Evolutionary conservation across 1,284 basidiomycete genomes (phyloP).

Genomic region (Sphaerobolus stellatus): DNA sequence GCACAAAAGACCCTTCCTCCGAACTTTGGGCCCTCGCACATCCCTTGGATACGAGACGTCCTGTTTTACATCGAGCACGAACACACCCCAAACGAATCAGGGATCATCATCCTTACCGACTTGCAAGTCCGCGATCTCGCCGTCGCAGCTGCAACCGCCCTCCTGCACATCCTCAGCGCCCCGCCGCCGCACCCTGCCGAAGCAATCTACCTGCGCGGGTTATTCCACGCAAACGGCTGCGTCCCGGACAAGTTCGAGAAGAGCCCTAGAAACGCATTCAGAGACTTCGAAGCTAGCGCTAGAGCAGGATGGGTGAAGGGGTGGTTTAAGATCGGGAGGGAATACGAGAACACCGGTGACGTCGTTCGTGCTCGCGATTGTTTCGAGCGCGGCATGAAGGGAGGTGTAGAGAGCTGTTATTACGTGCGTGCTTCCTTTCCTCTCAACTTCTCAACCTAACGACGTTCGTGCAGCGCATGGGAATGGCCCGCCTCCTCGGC

Average conservation of each 20-base stretch:
- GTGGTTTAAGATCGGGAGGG: slow-evolving; percentile 88
- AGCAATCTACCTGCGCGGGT: slow-evolving; percentile 73
- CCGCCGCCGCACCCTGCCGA: slow-evolving; percentile 60
- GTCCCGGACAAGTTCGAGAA: slow-evolving; percentile 59
- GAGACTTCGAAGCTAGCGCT: slow-evolving; percentile 83
- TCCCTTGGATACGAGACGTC: slow-evolving; percentile 80
- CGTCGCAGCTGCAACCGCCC: slow-evolving; percentile 48
- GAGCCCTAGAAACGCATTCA: slow-evolving; percentile 80
- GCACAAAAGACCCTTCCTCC: slow-evolving; percentile 50
- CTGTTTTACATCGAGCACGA: slow-evolving; percentile 74
- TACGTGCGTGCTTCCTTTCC: slow-evolving; percentile 57
- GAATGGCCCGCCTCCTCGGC: slow-evolving; percentile 87
- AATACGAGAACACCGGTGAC: slow-evolving; percentile 89
- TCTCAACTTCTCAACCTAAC: slow-evolving; percentile 10
- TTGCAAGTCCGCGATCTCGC: slow-evolving; percentile 60
- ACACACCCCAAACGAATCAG: slow-evolving; percentile 32
- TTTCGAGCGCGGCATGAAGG: slow-evolving; percentile 76
- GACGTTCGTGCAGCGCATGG: slow-evolving; percentile 61
- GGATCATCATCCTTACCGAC: slow-evolving; percentile 48
- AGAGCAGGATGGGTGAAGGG: slow-evolving; percentile 68
- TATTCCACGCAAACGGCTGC: slow-evolving; percentile 67
- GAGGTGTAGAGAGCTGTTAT: slow-evolving; percentile 70
- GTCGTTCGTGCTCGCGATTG: slow-evolving; percentile 70
- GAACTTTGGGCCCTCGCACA: slow-evolving; percentile 53
- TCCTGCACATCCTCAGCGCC: slow-evolving; percentile 54